Evolutionary conservation across 202 grass and related monocot species (phyloP), one percentile per base, ranked within the genome.

Genomic region (Panicum hallii): DNA sequence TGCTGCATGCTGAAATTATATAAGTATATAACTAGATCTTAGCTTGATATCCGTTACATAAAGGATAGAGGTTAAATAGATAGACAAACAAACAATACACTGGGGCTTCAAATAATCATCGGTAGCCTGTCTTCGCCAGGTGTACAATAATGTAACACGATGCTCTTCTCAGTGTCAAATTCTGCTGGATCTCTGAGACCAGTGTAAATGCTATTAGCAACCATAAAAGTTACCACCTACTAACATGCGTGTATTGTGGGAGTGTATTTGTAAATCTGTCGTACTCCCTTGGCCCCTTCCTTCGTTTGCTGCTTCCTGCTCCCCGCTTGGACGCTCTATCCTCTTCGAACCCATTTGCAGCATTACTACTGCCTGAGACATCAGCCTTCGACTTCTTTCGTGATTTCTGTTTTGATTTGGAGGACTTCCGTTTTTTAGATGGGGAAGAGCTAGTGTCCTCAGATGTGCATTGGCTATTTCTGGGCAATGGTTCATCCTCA

Each of bases 401-500:
- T 12, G 62, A 88, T 81, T 82, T 89, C 38, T 86, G 87, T 23
- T 86, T 95, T 28, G 83, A 78, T 89, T 83, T 99, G 50, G 85
- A 70, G 60, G 75, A 83, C 84, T 84, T 91, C n/a, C 83, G 78
- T 84, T 90, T 99, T 65, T 84, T 70, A 57, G 67, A 85, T 30
- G 88, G 87, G 55, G 91, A 89, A 3, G 80, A 14, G 58, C 53
- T 72, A 48, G 77, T 84, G 47, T 81, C 87, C 64, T 88, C 90
- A 1, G 92, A 77, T 42, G 72, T n/a, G 32, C 86, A 79, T 63
- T 80, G 67, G 67, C 74, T 89, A 62, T 91, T 88, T 79, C 97
- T 94, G 38, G 93, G 97, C 46, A 99, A 80, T 22, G 91, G 97
- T 61, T 97, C 97, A 76, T 99, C 72, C 49, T 55, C 92, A 7